Percentiles rank a stretch among this genome's conserved stretches.
Evolutionary conservation across 2,329 filamentous ascomycete species (phyloP).

Genomic region (Xylariaceae sp.): DNA sequence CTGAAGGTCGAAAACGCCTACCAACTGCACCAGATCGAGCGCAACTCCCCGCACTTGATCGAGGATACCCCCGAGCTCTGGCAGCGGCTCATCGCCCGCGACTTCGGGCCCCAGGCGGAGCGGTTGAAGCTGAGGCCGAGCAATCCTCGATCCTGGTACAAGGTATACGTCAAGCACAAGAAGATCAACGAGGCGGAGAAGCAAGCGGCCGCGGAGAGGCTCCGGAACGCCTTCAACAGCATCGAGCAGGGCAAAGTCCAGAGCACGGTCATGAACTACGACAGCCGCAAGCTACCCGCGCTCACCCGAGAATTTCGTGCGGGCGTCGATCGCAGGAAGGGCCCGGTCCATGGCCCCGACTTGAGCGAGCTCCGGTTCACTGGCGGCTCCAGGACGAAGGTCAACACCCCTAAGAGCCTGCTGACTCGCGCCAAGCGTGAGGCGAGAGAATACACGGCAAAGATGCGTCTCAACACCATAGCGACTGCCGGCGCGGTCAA

Average conservation of each 20-base stretch:
- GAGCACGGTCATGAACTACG: constrained; percentile 48
- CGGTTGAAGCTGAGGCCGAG: constrained; percentile 59
- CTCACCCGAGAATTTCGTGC: constrained; percentile 30
- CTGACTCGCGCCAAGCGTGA: constrained; percentile 53
- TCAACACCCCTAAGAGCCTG: constrained; percentile 45
- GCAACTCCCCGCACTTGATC: constrained; percentile 69
- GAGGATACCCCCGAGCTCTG: constrained; percentile 68
- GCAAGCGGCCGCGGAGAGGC: constrained; percentile 49
- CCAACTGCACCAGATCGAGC: constrained; percentile 71
- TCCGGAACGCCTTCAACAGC: constrained; percentile 52
- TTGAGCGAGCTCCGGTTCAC: constrained; percentile 37
- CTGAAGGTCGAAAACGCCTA: constrained; percentile 63
- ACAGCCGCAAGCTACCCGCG: constrained; percentile 41
- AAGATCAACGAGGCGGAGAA: constrained; percentile 53
- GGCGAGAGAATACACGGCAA: constrained; percentile 46
- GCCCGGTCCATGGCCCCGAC: constrained; percentile 19
- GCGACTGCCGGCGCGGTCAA: constrained; percentile 31
- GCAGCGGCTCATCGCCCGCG: constrained; percentile 69
- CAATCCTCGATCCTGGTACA: constrained; percentile 67
- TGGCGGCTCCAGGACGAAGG: constrained; percentile 47
- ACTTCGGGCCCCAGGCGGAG: constrained; percentile 63
- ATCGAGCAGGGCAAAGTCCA: constrained; percentile 53
- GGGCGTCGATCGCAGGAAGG: constrained; percentile 15
- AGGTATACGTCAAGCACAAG: constrained; percentile 67
- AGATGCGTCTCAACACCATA: constrained; percentile 41